Conservation (phyloP, 1,139 yeast species). For the Blastobotrys apis region DNA sequence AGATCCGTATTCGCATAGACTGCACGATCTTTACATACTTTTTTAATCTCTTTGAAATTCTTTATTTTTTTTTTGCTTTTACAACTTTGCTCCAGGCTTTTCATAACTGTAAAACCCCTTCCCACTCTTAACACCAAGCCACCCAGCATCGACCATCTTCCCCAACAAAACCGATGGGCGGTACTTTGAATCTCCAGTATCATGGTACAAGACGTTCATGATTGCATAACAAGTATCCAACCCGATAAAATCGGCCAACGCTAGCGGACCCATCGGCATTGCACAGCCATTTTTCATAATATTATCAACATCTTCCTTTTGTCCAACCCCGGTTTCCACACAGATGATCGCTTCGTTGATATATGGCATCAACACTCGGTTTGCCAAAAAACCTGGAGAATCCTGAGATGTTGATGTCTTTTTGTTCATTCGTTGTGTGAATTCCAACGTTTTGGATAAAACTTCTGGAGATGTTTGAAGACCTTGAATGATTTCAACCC, state of each 20-base stretch:
- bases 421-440: constrained; percentile 38
- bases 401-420: constrained; percentile 38
- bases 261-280: constrained; percentile 46
- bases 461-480: constrained; percentile 40
- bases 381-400: constrained; percentile 43
- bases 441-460: constrained; percentile 32
- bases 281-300: constrained; percentile 46
- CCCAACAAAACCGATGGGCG: constrained; percentile 39
- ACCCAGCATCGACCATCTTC: constrained; percentile 43
- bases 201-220: constrained; percentile 40
- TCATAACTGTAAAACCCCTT: constrained; percentile 41
- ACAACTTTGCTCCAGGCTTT: constrained; percentile 17
- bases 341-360: constrained; percentile 43
- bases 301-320: constrained; percentile 41
- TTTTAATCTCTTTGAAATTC: no score
- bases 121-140: constrained; percentile 42
- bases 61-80: no score
- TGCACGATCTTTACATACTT: no score
- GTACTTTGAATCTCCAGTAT: constrained; percentile 43
- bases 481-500: constrained; percentile 43
- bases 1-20: no score
- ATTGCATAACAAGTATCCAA: constrained; percentile 43
- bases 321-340: constrained; percentile 42
- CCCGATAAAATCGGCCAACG: constrained; percentile 43
- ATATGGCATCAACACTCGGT: constrained; percentile 42